Conservation (phyloP, 441 rosid species). For the Theobroma grandiflorum region DNA sequence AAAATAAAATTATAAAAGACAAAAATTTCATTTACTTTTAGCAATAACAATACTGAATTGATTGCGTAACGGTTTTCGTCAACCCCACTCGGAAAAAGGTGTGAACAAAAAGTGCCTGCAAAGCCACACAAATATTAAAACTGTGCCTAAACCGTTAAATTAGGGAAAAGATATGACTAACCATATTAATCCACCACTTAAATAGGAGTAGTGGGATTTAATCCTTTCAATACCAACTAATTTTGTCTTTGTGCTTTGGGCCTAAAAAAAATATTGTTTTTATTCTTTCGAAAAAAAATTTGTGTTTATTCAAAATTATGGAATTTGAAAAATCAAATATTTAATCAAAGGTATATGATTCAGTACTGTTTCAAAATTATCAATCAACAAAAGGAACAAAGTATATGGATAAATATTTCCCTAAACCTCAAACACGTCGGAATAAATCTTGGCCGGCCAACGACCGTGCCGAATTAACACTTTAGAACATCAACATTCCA, state of each 20-base stretch:
- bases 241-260: not conserved
- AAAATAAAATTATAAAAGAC: too few species aligned
- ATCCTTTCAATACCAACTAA: not conserved
- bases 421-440: slow-evolving; percentile 3
- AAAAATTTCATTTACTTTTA: too few species aligned
- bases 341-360: not conserved
- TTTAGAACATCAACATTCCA: not conserved
- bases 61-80: too few species aligned
- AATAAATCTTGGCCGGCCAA: not conserved
- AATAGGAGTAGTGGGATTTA: too few species aligned
- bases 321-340: not conserved
- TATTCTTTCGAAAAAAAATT: too few species aligned
- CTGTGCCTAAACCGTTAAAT: not conserved
- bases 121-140: not conserved
- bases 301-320: too few species aligned
- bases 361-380: not conserved
- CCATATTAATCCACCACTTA: too few species aligned
- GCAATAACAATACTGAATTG: too few species aligned
- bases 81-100: not conserved
- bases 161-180: not conserved
- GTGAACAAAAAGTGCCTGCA: not conserved
- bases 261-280: not conserved
- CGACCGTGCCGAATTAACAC: not conserved
- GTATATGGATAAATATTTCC: too few species aligned
- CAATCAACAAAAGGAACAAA: not conserved